Conservation (phyloP, 768 basidiomycete species). For the Suillus luteus region DNA sequence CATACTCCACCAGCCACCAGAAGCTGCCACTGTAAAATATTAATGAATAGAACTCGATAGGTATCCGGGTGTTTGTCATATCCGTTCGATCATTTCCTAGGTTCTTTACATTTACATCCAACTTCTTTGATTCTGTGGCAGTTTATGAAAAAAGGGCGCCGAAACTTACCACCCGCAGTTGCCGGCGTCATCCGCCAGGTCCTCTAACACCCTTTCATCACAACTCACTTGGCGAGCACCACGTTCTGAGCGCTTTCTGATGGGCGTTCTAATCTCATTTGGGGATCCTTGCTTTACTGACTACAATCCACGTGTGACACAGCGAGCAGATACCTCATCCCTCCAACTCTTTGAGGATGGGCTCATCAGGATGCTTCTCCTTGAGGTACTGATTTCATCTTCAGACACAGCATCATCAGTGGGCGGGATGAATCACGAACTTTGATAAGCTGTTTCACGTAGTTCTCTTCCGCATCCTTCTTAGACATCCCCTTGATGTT, state of each 20-base stretch:
- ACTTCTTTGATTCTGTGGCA: slow-evolving; percentile 18
- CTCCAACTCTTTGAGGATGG: slow-evolving; percentile 6
- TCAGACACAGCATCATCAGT: background rate
- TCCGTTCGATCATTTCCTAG: slow-evolving; percentile 17
- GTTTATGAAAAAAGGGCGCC: slow-evolving; percentile 15
- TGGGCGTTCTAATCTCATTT: background rate
- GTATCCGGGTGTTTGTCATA: slow-evolving; percentile 2
- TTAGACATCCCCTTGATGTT: slow-evolving; percentile 65
- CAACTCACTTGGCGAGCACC: background rate
- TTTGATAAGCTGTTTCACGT: slow-evolving; percentile 73
- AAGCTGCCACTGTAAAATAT: background rate
- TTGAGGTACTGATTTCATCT: slow-evolving; percentile 4
- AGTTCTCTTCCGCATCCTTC: slow-evolving; percentile 71
- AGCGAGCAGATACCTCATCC: background rate
- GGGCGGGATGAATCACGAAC: slow-evolving; percentile 41
- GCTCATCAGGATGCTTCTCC: background rate
- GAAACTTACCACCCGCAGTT: slow-evolving; percentile 15
- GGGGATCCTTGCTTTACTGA: background rate
- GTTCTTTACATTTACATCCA: background rate
- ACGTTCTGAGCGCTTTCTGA: slow-evolving; percentile 5
- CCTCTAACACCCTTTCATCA: slow-evolving; percentile 27
- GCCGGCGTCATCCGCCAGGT: slow-evolving; percentile 10
- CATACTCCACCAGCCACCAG: background rate
- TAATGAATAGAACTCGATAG: background rate
- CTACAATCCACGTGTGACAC: background rate